Conservation (phyloP, 208 protist species). For the Leishmania guyanensis region DNA sequence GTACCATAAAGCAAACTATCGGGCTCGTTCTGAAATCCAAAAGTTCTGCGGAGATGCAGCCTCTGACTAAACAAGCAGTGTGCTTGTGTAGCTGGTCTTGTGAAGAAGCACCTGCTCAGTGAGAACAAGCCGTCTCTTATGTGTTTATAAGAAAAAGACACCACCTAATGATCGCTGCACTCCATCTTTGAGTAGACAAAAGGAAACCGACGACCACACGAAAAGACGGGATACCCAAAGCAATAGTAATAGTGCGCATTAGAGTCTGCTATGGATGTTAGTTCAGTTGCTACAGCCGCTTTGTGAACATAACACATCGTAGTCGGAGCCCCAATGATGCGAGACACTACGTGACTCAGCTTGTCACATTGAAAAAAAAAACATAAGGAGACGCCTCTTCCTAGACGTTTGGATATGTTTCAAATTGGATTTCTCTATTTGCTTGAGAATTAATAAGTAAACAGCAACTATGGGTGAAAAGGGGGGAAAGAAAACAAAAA, state of each 20-base stretch:
- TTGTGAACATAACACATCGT: neutral
- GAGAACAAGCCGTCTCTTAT: neutral
- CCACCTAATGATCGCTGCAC: neutral
- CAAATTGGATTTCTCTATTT: neutral
- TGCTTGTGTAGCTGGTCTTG: neutral
- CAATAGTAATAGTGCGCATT: neutral
- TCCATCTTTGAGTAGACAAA: neutral
- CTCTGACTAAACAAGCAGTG: neutral
- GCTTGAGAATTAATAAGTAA: neutral
- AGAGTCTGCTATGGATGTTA: neutral
- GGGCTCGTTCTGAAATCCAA: neutral
- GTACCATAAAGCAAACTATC: neutral
- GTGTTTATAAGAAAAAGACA: neutral
- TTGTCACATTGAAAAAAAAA: too few relatives aligned
- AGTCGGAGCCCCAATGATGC: neutral
- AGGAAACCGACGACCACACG: neutral
- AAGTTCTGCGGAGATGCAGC: neutral
- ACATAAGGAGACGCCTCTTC: neutral
- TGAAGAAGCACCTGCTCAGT: neutral
- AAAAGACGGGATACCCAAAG: neutral
- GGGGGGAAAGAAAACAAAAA: constrained; percentile 2
- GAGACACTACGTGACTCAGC: too few relatives aligned
- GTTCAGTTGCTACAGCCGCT: too few relatives aligned
- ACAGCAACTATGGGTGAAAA: neutral
- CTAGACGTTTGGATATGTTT: neutral